Conservation (phyloP, 805 yeast species). For the Ogataea zsoltii region DNA sequence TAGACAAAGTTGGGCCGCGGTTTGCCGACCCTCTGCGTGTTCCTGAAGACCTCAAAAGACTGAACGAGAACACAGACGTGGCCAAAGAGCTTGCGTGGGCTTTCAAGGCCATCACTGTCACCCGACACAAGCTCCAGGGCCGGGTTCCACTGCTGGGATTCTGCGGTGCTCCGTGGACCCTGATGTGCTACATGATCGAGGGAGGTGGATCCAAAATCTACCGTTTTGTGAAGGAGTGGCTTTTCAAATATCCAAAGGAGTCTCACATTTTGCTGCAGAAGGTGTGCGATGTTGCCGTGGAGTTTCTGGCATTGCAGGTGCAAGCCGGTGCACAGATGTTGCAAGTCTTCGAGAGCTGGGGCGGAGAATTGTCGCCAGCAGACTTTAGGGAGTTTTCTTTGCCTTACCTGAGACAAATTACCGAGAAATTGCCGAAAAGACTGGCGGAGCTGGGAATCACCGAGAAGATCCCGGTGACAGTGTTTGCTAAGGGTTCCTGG, state of each 20-base stretch:
- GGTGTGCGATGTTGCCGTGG: constrained; percentile 85
- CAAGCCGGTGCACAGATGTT: constrained; percentile 98
- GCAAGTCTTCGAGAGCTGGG: constrained; percentile 97
- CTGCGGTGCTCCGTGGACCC: constrained; percentile 98
- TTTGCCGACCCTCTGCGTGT: constrained; percentile 85
- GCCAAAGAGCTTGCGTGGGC: constrained; percentile 88
- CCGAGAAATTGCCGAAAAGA: constrained; percentile 64
- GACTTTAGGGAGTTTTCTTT: constrained; percentile 88
- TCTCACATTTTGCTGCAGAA: constrained; percentile 71
- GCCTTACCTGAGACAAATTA: constrained; percentile 82
- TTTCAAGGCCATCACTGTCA: constrained; percentile 84
- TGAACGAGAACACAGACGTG: constrained; percentile 64
- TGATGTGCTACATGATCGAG: constrained; percentile 94
- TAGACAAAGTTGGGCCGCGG: constrained; percentile 92
- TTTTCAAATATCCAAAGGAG: constrained; percentile 74
- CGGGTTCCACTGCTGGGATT: constrained; percentile 94
- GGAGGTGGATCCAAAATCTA: constrained; percentile 95
- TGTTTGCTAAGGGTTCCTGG: constrained; percentile 97
- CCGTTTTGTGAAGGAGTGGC: constrained; percentile 90
- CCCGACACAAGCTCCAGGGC: constrained; percentile 84
- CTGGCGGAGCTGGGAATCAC: constrained; percentile 67
- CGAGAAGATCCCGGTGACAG: constrained; percentile 80
- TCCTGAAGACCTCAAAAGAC: constrained; percentile 63
- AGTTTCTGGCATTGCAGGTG: constrained; percentile 91
- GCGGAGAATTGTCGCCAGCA: constrained; percentile 89